These are phyloP conservation scores for Myxozyma melibiosi DNA, from an alignment of 805 yeast species.

Conservation along the genomic window DNA sequence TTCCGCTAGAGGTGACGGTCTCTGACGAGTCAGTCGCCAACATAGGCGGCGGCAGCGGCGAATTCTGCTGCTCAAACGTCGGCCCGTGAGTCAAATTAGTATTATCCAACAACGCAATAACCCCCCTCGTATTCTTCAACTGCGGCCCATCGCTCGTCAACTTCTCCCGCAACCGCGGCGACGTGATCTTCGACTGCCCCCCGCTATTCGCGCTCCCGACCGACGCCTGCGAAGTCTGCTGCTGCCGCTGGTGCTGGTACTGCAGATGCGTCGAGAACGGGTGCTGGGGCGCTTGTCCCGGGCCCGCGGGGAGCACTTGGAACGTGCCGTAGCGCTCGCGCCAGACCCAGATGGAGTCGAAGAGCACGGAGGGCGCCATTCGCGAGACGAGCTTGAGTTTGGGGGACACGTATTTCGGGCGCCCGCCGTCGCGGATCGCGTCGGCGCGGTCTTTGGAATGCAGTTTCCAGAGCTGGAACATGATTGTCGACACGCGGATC, in stretches of 20 bases:
- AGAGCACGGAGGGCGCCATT: conserved; percentile 90
- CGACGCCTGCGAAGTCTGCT: conserved; percentile 13
- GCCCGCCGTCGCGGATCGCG: conserved; percentile 17
- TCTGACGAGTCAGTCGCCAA: neutral
- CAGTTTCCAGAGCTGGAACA: conserved; percentile 91
- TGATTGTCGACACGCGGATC: conserved; percentile 87
- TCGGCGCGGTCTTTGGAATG: conserved; percentile 48
- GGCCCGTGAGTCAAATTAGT: conserved; percentile 17
- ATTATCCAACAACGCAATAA: conserved; percentile 28
- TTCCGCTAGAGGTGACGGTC: no score
- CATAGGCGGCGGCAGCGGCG: conserved; percentile 18
- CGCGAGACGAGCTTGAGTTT: conserved; percentile 61
- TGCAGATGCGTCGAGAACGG: conserved; percentile 7
- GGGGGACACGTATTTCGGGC: conserved; percentile 34
- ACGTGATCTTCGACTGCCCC: conserved; percentile 16
- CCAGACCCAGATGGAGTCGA: conserved; percentile 83
- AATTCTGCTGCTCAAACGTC: conserved; percentile 28
- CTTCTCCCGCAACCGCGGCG: conserved; percentile 22
- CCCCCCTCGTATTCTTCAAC: conserved; percentile 23
- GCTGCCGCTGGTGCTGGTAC: conserved; percentile 20
- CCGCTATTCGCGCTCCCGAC: conserved; percentile 3
- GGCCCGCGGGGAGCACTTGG: conserved; percentile 24
- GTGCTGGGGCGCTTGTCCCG: conserved; percentile 26
- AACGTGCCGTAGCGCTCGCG: conserved; percentile 74
- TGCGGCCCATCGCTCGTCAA: conserved; percentile 20